Evolutionary conservation across 2,329 filamentous ascomycete genomes (phyloP), one percentile per base, ranked within the genome.

Genomic region (Phaeosphaeriaceae sp.): DNA sequence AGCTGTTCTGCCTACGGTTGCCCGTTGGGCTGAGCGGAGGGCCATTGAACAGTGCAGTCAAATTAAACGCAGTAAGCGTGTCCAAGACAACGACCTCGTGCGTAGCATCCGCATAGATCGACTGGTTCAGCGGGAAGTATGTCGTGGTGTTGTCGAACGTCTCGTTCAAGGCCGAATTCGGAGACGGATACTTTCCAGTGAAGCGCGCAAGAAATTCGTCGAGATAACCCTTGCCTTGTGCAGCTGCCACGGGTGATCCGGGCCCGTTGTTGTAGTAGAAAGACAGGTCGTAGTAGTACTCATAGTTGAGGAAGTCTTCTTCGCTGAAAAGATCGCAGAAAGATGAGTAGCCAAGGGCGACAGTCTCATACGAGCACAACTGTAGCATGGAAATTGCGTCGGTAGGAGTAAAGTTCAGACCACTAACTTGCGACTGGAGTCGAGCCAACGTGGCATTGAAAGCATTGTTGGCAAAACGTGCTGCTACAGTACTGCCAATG

Each of bases 211-310:
- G 58, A 55, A 63, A 74, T 25, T 73, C 68, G 33, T 73, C 69
- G 0, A 74, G 65, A 24, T 65, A 74, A 1, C 65, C 70, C 33
- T 74, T 74, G n/a, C 71, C 71, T 54, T 74, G 69, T 0, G 70
- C 71, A n/a, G 71, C 71, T 9, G 71, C 58, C 3, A 73, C 70
- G 3, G 70, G 70, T 4, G 68, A 72, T 6, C 71, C 70, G 9
- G 68, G 68, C 0, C 71, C 68, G 53, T 74, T 74, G 62, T 74
- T 72, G 61, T 69, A 71, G 61, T 72, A 73, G 65, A 79, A 68
- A 56, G 75, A 75, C 27, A 82, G 65, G 55, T 82, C 80, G 60
- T 74, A 80, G 65, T 74, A 80, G 64, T 82, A 81, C 51, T 81
- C 79, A 54, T 76, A 80, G 58, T 80, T 79, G 10, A 80, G 27